Percentiles rank a stretch among this genome's conserved stretches.
These are phyloP conservation scores for Diacronema lutheri DNA, from an alignment of 78 protist genomes.

Conservation along the genomic window DNA sequence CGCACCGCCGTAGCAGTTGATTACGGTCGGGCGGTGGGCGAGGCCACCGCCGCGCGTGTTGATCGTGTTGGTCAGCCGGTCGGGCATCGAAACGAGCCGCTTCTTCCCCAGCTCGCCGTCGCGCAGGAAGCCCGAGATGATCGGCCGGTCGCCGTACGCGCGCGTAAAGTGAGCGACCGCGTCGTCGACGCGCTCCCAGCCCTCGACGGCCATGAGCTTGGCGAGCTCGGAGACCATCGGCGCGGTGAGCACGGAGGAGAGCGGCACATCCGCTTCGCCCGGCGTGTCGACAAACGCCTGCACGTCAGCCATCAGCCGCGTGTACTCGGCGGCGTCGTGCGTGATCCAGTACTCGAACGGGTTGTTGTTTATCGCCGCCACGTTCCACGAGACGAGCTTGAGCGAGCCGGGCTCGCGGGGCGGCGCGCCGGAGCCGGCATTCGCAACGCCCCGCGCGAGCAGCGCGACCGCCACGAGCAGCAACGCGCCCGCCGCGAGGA, in stretches of 20 bases:
- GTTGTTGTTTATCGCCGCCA: constrained; percentile 37
- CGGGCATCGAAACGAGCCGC: constrained; percentile 22
- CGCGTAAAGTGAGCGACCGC: not conserved
- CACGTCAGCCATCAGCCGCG: not conserved
- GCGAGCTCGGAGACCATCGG: not conserved
- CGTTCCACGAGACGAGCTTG: constrained; percentile 13
- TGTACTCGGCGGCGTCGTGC: constrained; percentile 12
- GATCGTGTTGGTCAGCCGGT: constrained; percentile 14
- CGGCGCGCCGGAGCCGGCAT: too few species aligned
- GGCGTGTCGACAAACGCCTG: constrained; percentile 3
- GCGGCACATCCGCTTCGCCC: not conserved
- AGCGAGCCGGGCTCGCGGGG: not conserved
- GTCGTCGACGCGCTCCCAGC: not conserved
- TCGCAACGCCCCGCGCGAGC: too few species aligned
- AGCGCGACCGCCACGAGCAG: too few species aligned
- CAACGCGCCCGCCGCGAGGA: too few species aligned
- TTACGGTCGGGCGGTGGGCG: constrained; percentile 27
- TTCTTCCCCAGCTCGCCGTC: not conserved
- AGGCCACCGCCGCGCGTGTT: not conserved
- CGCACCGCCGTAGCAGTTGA: constrained; percentile 50
- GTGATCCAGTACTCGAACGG: constrained; percentile 28
- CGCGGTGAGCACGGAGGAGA: not conserved
- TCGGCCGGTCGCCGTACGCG: not conserved
- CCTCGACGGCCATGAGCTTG: not conserved
- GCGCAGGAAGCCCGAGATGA: not conserved